These are phyloP conservation scores for Citrus unshiu DNA, from an alignment of 345 rosid genomes.

Conservation along the genomic window DNA sequence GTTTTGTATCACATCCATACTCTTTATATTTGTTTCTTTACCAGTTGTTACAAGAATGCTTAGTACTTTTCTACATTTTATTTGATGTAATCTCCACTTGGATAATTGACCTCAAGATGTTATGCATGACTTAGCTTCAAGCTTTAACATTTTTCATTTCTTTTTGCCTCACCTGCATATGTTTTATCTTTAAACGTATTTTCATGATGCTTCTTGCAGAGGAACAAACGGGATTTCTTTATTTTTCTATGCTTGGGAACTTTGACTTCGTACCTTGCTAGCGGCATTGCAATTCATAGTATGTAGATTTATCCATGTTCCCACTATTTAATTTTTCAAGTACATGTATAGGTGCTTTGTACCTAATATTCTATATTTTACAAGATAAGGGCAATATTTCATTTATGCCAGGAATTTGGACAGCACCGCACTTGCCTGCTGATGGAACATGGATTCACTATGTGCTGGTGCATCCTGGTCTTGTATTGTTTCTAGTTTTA, in stretches of 20 bases:
- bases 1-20: neutral
- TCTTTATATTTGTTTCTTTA: neutral
- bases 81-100: neutral
- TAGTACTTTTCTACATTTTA: neutral
- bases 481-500: constrained; percentile 53
- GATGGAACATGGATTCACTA: constrained; percentile 60
- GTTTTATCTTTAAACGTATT: neutral
- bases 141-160: neutral
- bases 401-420: constrained; percentile 62
- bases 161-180: neutral
- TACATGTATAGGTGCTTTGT: neutral
- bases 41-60: neutral
- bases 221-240: constrained; percentile 89
- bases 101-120: neutral
- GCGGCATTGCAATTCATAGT: constrained; percentile 69
- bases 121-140: neutral
- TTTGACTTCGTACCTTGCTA: constrained; percentile 48
- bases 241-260: constrained; percentile 67
- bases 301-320: constrained; percentile 22
- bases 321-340: neutral
- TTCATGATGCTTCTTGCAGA: constrained; percentile 41
- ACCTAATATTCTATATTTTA: neutral
- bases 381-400: neutral
- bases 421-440: constrained; percentile 32
- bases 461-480: constrained; percentile 57